Base-by-base conservation (phyloP, 164 flowering plant genomes). In the Liriodendron chinense region DNA sequence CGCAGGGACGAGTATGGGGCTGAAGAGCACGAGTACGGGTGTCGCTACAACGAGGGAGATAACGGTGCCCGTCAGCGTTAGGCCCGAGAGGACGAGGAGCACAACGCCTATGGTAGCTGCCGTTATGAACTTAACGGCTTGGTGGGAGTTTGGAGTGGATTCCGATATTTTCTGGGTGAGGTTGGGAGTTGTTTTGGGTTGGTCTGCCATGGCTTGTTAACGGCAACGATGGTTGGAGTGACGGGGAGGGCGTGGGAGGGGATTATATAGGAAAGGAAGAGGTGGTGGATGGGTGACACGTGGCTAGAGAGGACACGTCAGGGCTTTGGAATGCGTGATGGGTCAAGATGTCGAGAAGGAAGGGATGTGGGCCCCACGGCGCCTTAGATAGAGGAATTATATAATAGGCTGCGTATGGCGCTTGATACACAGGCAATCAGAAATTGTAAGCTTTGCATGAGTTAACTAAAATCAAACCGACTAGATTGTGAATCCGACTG, bases 1-100 rank as follows among this genome's bases (percentile, higher is more conserved):
- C 1, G 83, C 83, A 6, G 81, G 83, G 1, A 83, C 74, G 1
- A 83, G 66, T 22, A 80, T 69, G 7, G 83, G 83, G 34, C 81
- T 78, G 70, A 76, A 80, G 64, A 78, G 49, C 6, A 83, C 69
- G 23, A 83, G 53, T 49, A 80, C 21, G 18, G 85, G 85, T 18
- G 83, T 78, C 3, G 79, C 83, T 24, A 76, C 7, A 7, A 77
- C 69, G 26, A 83, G 28, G 0, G 66, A 75, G 20, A 83, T 67
- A 22, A 83, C 78, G 2, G 81, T 83, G 9, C 66, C 83, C 0
- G 78, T 76, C 22, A 80, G 48, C 0, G 72, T 67, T 64, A 83
- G 74, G 7, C 85, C 83, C 1, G 85, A 75, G n/a, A 80, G 72
- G 2, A 80, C 18, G 53, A 80, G 69, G 18, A 71, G 71, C 9